Evolutionary conservation across 1,284 basidiomycete genomes (phyloP).

Genomic region (Leccinum cinnamomeum): DNA sequence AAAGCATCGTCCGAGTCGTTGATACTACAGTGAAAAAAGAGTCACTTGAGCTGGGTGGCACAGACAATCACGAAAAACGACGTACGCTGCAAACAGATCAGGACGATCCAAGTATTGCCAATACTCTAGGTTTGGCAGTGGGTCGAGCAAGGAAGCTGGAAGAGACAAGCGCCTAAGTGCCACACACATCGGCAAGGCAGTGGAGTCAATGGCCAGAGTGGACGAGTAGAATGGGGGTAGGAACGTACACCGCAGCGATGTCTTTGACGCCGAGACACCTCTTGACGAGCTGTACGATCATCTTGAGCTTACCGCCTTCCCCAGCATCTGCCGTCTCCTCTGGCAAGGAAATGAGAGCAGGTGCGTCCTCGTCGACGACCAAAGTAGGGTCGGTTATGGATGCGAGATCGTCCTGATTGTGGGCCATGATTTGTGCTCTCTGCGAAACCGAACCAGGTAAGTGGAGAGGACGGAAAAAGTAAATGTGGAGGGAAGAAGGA

Average conservation of each 20-base stretch:
- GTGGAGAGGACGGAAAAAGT: background rate
- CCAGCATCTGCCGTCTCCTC: slow-evolving; percentile 67
- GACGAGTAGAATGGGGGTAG: slow-evolving; percentile 6
- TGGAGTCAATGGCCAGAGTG: slow-evolving; percentile 10
- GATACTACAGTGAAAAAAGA: slow-evolving; percentile 50
- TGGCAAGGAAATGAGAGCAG: slow-evolving; percentile 68
- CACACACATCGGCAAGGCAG: background rate
- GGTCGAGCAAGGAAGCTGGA: slow-evolving; percentile 87
- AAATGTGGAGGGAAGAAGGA: slow-evolving; percentile 1
- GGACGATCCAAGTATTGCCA: slow-evolving; percentile 95
- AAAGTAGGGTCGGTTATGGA: slow-evolving; percentile 2
- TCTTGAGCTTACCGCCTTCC: slow-evolving; percentile 88
- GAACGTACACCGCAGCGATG: slow-evolving; percentile 83
- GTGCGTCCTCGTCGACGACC: slow-evolving; percentile 51
- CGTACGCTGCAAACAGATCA: slow-evolving; percentile 88
- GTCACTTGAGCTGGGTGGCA: slow-evolving; percentile 9
- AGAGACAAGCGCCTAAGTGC: slow-evolving; percentile 76
- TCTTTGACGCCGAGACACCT: slow-evolving; percentile 89
- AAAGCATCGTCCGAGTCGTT: slow-evolving; percentile 90
- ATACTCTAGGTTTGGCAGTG: slow-evolving; percentile 92
- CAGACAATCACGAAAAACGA: slow-evolving; percentile 15
- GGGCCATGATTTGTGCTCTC: slow-evolving; percentile 18
- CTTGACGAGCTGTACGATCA: slow-evolving; percentile 86
- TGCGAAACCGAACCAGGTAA: background rate
- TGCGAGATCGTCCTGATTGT: slow-evolving; percentile 13